Evolutionary conservation across 768 basidiomycete species (phyloP).

Genomic region (Naganishia antarctica): DNA sequence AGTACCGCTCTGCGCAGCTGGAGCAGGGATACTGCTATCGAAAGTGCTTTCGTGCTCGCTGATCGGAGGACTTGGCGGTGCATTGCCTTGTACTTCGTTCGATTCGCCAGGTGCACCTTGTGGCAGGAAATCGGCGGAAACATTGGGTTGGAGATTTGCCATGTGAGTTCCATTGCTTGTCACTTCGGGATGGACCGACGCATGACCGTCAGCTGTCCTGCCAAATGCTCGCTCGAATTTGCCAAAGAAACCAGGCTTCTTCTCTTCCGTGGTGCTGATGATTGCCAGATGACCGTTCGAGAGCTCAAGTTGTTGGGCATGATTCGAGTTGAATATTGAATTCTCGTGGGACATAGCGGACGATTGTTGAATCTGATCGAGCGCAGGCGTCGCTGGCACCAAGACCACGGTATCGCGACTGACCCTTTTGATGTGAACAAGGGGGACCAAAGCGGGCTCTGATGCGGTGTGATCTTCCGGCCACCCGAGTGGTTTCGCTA

Average conservation of each 20-base stretch:
- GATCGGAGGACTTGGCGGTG: constrained; percentile 47
- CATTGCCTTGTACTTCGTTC: constrained; percentile 16
- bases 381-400: constrained; percentile 21
- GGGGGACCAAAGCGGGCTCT: constrained; percentile 14
- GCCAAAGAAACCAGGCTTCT: constrained; percentile 19
- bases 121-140: neutral
- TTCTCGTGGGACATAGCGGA: neutral
- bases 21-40: neutral
- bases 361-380: neutral
- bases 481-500: constrained; percentile 1
- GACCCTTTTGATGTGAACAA: constrained; percentile 44
- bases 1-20: neutral
- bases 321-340: neutral
- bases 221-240: constrained; percentile 18
- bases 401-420: constrained; percentile 37
- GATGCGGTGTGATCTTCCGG: neutral
- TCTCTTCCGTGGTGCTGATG: neutral
- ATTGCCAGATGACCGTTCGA: neutral
- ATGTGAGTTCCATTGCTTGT: constrained; percentile 12
- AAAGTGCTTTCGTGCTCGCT: constrained; percentile 33
- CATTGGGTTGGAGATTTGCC: no score
- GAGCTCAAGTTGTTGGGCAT: neutral
- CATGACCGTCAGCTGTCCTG: constrained; percentile 10
- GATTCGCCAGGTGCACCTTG: constrained; percentile 23
- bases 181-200: neutral